These are phyloP conservation scores for Colletotrichum tropicale DNA, from an alignment of 2,329 filamentous ascomycete genomes.

Conservation along the genomic window DNA sequence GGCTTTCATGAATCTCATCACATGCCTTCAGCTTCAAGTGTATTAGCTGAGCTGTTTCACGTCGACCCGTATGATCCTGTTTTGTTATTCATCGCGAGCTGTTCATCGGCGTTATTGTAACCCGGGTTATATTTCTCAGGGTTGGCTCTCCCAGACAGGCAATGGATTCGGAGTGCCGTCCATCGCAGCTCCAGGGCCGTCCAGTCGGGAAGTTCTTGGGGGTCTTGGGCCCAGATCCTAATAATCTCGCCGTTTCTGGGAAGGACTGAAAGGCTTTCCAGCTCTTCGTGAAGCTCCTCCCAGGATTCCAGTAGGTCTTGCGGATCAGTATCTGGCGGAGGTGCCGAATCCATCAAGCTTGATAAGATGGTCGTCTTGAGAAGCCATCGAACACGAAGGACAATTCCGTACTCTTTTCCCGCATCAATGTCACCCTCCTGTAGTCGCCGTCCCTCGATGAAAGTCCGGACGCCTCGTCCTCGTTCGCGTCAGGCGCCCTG, in stretches of 20 bases:
- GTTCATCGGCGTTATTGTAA: not conserved
- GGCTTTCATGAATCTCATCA: too few species aligned
- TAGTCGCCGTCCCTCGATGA: not conserved
- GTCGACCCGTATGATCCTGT: not conserved
- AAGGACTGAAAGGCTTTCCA: not conserved
- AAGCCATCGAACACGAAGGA: not conserved
- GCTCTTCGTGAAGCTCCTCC: not conserved
- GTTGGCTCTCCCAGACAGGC: not conserved
- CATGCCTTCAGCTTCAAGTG: not conserved
- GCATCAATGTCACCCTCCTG: not conserved
- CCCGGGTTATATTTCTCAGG: not conserved
- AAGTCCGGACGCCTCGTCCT: accelerated
- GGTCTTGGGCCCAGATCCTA: not conserved
- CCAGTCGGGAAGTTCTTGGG: not conserved
- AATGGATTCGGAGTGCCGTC: not conserved
- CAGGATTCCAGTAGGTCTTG: not conserved
- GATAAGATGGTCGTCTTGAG: not conserved
- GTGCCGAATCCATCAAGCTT: not conserved
- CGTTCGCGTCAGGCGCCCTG: not conserved
- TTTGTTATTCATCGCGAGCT: not conserved
- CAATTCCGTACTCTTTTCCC: not conserved
- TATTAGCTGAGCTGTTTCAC: too few species aligned
- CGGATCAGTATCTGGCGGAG: not conserved
- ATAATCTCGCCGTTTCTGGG: not conserved
- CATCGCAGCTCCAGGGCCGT: not conserved